Conservation (phyloP, 169 alveolate species). For the Sarcocystis neurona region DNA sequence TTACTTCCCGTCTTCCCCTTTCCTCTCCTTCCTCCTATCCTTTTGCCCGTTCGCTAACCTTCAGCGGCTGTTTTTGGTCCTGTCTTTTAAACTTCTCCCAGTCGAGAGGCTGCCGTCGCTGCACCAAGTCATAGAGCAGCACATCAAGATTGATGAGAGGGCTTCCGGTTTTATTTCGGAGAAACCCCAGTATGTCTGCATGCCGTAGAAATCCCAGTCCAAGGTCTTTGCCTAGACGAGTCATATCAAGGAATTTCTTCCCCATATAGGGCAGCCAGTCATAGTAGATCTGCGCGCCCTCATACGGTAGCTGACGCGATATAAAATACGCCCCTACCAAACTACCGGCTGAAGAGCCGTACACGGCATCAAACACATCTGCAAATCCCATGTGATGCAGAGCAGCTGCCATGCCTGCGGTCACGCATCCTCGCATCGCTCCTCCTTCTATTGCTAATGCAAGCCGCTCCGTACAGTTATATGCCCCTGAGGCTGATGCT, state of each 20-base stretch:
- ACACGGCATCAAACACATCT: conserved; percentile 47
- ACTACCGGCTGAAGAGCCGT: conserved; percentile 65
- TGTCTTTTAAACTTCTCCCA: conserved; percentile 37
- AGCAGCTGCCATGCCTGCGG: conserved; percentile 65
- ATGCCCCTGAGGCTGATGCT: background rate
- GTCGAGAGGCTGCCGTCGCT: conserved; percentile 56
- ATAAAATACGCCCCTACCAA: conserved; percentile 63
- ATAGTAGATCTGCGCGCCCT: conserved; percentile 54
- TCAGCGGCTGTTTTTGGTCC: conserved; percentile 63
- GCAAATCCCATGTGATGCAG: conserved; percentile 52
- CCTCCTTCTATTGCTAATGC: conserved; percentile 68
- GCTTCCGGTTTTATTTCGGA: conserved; percentile 44
- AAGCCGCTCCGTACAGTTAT: background rate
- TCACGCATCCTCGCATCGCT: conserved; percentile 65
- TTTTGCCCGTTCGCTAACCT: conserved; percentile 11
- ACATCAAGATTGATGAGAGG: conserved; percentile 56
- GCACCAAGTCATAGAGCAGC: conserved; percentile 56
- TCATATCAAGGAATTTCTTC: conserved; percentile 12
- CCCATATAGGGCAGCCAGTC: conserved; percentile 63
- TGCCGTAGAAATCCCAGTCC: conserved; percentile 61
- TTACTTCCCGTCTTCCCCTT: conserved; percentile 16
- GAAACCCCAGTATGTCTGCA: conserved; percentile 37
- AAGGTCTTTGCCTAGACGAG: conserved; percentile 41
- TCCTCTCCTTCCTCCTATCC: background rate
- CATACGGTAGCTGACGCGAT: conserved; percentile 62